Conservation (phyloP, 1,139 yeast species). For the Saccharomyces pastorianus region DNA sequence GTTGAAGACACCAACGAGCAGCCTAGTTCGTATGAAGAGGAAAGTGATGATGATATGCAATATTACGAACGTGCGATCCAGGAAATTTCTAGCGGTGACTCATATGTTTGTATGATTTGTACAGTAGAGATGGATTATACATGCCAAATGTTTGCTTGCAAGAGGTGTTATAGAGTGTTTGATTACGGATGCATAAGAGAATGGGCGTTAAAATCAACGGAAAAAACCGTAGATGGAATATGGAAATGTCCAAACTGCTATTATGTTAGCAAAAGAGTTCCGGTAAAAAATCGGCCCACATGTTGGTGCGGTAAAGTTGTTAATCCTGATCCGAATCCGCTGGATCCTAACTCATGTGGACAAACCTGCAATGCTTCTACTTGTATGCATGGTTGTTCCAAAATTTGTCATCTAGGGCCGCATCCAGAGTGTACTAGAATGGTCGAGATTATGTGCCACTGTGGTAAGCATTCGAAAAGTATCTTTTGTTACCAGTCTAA, state of each 20-base stretch:
- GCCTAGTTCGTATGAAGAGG: conserved; percentile 4
- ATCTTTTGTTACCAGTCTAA: conserved; percentile 69
- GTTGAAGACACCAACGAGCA: conserved; percentile 3
- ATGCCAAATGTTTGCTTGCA: conserved; percentile 69
- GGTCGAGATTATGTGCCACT: conserved; percentile 66
- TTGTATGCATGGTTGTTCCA: conserved; percentile 71
- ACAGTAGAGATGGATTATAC: conserved; percentile 68
- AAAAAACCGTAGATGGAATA: conserved; percentile 44
- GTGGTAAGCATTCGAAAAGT: conserved; percentile 64
- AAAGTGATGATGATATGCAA: conserved; percentile 16
- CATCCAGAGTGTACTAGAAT: conserved; percentile 73
- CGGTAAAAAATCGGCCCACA: conserved; percentile 45
- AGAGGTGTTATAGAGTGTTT: conserved; percentile 65
- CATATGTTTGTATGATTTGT: conserved; percentile 73
- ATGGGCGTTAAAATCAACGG: conserved; percentile 74
- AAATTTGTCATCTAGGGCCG: conserved; percentile 83
- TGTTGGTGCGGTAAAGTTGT: conserved; percentile 88
- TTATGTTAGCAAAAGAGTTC: conserved; percentile 43
- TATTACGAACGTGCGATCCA: conserved; percentile 28
- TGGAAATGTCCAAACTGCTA: conserved; percentile 94
- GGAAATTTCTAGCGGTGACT: conserved; percentile 48
- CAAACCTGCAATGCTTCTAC: conserved; percentile 52
- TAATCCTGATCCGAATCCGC: conserved; percentile 53
- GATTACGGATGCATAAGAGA: conserved; percentile 72
- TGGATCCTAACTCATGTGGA: conserved; percentile 84